Evolutionary conservation across 129 eudicot genomes (phyloP).

Genomic region (Lactuca sativa): DNA sequence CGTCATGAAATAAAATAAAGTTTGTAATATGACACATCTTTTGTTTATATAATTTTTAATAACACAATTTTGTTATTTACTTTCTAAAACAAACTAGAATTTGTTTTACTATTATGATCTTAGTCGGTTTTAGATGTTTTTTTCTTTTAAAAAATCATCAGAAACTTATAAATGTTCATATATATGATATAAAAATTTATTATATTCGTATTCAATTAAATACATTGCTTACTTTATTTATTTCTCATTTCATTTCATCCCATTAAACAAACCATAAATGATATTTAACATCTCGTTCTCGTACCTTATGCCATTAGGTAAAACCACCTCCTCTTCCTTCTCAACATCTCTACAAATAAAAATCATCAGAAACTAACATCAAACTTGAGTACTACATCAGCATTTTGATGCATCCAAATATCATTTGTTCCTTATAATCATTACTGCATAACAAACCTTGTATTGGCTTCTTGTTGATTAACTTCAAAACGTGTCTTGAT

Average conservation of each 20-base stretch:
- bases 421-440: neutral
- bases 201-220: too few relatives aligned
- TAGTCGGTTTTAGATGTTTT: neutral
- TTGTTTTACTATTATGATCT: neutral
- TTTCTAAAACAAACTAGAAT: neutral
- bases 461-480: conserved; percentile 66
- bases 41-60: too few relatives aligned
- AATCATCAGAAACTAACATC: neutral
- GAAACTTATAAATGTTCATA: too few relatives aligned
- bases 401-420: neutral
- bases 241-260: neutral
- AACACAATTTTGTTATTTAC: too few relatives aligned
- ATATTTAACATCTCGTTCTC: conserved; percentile 5
- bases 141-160: too few relatives aligned
- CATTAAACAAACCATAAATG: neutral
- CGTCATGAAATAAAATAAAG: neutral
- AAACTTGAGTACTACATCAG: neutral
- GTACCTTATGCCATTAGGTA: conserved; percentile 88
- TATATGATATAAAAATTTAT: too few relatives aligned
- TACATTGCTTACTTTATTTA: too few relatives aligned
- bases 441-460: conserved; percentile 44
- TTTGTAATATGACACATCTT: too few relatives aligned
- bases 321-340: conserved; percentile 72
- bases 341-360: conserved; percentile 67
- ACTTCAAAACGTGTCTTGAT: conserved; percentile 85